Conservation (phyloP, 2,329 filamentous ascomycete genomes). For the Penicillium sp. region DNA sequence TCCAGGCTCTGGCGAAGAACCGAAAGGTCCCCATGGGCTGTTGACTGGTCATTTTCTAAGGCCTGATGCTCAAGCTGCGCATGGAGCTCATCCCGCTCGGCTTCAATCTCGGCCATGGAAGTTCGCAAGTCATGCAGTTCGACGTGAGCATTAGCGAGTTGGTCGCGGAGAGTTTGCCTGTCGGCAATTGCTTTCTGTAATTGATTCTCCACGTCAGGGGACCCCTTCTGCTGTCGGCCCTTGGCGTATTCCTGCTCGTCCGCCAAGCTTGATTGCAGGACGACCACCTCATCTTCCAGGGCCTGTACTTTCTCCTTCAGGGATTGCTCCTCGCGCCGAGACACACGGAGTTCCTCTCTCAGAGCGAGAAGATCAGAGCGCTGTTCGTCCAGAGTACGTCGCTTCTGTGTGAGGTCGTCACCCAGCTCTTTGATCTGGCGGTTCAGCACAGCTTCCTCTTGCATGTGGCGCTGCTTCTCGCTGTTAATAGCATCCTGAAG, state of each 20-base stretch:
- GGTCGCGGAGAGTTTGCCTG: conserved; percentile 59
- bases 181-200: conserved; percentile 55
- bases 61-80: conserved; percentile 57
- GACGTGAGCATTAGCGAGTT: conserved; percentile 54
- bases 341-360: conserved; percentile 65
- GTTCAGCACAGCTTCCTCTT: conserved; percentile 64
- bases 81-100: conserved; percentile 63
- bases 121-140: conserved; percentile 57
- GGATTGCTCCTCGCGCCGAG: conserved; percentile 57
- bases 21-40: conserved; percentile 49
- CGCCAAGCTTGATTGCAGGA: conserved; percentile 62
- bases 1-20: conserved; percentile 59
- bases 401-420: conserved; percentile 63
- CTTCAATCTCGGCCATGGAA: conserved; percentile 55
- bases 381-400: conserved; percentile 60
- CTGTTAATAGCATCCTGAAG: conserved; percentile 64
- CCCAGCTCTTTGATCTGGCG: conserved; percentile 71
- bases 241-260: conserved; percentile 60
- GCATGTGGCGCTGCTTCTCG: conserved; percentile 65
- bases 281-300: conserved; percentile 71
- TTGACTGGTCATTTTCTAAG: conserved; percentile 30
- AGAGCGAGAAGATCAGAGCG: conserved; percentile 61
- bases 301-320: conserved; percentile 62
- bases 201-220: conserved; percentile 56
- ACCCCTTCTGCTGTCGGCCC: conserved; percentile 52